Percentiles rank a stretch among this genome's conserved stretches.
These are phyloP conservation scores for Paecilomyces sp. DNA, from an alignment of 2,329 filamentous ascomycete genomes.

Conservation along the genomic window DNA sequence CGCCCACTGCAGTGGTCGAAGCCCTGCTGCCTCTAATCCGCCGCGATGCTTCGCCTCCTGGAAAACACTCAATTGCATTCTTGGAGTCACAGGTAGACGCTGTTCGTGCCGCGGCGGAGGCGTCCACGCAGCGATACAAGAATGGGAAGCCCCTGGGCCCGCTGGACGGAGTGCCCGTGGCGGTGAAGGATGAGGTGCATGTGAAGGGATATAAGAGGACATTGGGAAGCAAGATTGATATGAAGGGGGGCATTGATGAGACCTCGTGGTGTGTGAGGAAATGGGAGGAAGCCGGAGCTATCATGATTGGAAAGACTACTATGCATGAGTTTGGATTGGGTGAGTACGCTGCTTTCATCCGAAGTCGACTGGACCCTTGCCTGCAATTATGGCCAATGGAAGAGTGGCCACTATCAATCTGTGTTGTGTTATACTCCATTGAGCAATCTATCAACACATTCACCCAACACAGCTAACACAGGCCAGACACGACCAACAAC, in stretches of 20 bases:
- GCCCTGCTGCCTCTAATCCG: constrained; percentile 64
- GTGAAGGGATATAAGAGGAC: constrained; percentile 64
- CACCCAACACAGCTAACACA: not conserved
- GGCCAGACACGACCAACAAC: constrained; percentile 67
- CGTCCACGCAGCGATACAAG: constrained; percentile 66
- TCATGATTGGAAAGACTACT: constrained; percentile 67
- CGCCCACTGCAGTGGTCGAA: constrained; percentile 65
- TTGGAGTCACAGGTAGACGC: constrained; percentile 58
- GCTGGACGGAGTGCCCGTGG: constrained; percentile 75
- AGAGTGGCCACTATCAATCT: not conserved
- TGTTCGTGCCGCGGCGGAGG: constrained; percentile 61
- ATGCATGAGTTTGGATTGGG: constrained; percentile 77
- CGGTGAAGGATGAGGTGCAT: constrained; percentile 74
- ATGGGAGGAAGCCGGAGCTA: constrained; percentile 66
- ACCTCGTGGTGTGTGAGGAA: constrained; percentile 66
- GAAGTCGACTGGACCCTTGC: not conserved
- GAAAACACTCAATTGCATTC: constrained; percentile 65
- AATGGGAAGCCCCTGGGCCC: constrained; percentile 58
- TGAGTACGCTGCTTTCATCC: constrained; percentile 17
- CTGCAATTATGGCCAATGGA: not conserved
- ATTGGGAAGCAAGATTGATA: constrained; percentile 56
- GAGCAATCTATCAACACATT: not conserved
- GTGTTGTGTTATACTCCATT: not conserved
- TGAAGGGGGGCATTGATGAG: constrained; percentile 41
- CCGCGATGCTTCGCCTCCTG: constrained; percentile 46